Conservation (phyloP, 345 rosid genomes). For the Syzygium jambos region DNA sequence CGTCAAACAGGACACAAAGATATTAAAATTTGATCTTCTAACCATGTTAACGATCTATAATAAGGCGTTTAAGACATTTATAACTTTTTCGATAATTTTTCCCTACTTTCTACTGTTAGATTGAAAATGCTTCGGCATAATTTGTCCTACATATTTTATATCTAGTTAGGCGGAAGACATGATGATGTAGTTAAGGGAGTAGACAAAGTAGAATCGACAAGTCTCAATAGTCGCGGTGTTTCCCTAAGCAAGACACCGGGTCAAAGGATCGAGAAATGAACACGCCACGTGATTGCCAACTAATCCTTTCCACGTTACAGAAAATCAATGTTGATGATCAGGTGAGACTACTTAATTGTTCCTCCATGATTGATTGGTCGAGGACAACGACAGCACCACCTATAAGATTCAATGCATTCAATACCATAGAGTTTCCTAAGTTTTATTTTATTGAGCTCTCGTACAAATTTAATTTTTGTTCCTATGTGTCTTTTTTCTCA, state of each 20-base stretch:
- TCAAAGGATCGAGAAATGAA: neutral
- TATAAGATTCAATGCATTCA: neutral
- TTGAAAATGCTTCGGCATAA: neutral
- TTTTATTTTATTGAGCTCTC: neutral
- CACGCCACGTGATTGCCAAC: neutral
- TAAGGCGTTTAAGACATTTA: neutral
- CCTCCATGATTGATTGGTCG: neutral
- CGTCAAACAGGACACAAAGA: neutral
- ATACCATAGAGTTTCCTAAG: neutral
- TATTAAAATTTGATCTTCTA: neutral
- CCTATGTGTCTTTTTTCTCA: neutral
- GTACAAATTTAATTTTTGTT: neutral
- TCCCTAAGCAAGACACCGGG: slow-evolving; percentile 13
- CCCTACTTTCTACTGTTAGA: neutral
- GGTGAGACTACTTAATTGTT: neutral
- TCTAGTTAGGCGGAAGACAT: neutral
- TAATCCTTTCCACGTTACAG: neutral
- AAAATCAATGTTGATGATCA: neutral
- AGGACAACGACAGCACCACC: neutral
- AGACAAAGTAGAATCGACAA: neutral
- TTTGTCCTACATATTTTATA: neutral
- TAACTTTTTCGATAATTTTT: neutral
- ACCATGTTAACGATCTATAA: neutral
- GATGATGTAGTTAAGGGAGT: neutral
- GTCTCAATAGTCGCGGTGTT: slow-evolving; percentile 3